Base-by-base conservation (phyloP, 257 asterid species). In the Nicotiana attenuata region DNA sequence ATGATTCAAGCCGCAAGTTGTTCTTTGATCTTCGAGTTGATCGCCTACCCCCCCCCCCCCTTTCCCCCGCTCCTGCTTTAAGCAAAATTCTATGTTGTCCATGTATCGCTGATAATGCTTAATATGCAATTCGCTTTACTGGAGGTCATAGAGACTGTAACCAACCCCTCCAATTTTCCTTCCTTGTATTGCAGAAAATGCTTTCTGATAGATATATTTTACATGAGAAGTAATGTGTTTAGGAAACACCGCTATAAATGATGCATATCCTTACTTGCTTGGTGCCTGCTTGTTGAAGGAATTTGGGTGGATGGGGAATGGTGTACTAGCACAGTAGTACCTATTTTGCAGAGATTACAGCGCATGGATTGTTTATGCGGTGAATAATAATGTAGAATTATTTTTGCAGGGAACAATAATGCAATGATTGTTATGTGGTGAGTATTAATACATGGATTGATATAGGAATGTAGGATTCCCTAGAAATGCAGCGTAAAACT, bases 1-100 rank as follows among this genome's bases (percentile, higher is more conserved):
- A 79, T 91, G 88, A 93, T 83, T 82, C 77, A 82, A 61, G 65
- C 73, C 24, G 7, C 57, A 10, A 59, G 65, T 13, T 8, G 11
- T 60, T 67, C 6, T 22, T 38, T 65, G 78, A 65, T 26, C 38
- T 63, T 20, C 33, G 14, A 14, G 61, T 73, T 73, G 79, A 73
- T 14, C 3, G 1, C 10, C 10, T 9, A 3, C 3, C 24, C 75
- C 1, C 35, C 7, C 7, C 28, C 28, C 3, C 68, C 28, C 35
- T 33, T 4, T 1, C 16, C 15, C 20, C 45, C 5, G 0, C 41
- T 1, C 19, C 20, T 15, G 33, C 38, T 71, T 22, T 13, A 3
- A 71, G 38, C 33, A 73, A 24, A 47, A 24, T 22, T 71, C 1
- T 47, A 7, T 45, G 38, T n/a, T 47, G 15, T 47, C 14, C 35